A percentile compares a stretch with the other conserved stretches of the same genome.
Conservation (phyloP, 140 eudicot species). For the Ambrosia hybrid region DNA sequence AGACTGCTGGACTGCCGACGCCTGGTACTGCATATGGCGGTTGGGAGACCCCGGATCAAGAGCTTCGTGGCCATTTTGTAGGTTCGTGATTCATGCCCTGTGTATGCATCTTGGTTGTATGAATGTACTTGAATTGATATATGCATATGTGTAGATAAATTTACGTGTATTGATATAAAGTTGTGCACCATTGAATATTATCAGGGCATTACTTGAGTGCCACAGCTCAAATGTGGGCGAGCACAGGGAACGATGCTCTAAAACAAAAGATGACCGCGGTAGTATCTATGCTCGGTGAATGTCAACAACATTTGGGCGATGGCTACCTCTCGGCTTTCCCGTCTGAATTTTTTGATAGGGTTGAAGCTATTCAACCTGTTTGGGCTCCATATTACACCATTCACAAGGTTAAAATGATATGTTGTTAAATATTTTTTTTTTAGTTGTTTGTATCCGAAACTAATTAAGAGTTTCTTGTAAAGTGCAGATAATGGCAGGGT, state of each 20-base stretch:
- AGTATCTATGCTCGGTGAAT: slow-evolving; percentile 55
- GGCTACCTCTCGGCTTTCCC: slow-evolving; percentile 99
- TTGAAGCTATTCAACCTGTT: slow-evolving; percentile 69
- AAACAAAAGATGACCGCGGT: slow-evolving; percentile 60
- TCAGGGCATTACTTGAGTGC: slow-evolving; percentile 97
- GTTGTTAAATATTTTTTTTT: not conserved
- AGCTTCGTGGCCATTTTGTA: slow-evolving; percentile 95
- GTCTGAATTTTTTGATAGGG: slow-evolving; percentile 66
- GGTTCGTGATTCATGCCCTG: slow-evolving; percentile 42
- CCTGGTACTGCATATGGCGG: slow-evolving; percentile 80
- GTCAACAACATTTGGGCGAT: slow-evolving; percentile 64
- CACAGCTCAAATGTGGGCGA: slow-evolving; percentile 92
- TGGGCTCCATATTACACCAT: slow-evolving; percentile 99
- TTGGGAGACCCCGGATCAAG: slow-evolving; percentile 69
- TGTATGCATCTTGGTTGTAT: not conserved
- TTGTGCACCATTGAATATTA: not conserved
- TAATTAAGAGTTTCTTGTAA: not conserved
- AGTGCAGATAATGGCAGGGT: slow-evolving; percentile 87
- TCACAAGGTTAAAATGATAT: slow-evolving; percentile 62
- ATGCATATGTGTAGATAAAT: too few relatives aligned
- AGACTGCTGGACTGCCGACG: slow-evolving; percentile 66
- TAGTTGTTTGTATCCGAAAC: not conserved
- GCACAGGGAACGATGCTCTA: slow-evolving; percentile 56
- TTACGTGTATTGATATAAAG: not conserved
- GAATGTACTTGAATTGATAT: too few relatives aligned